Evolutionary conservation across 148 eudicot genomes (phyloP), one percentile per base, ranked within the genome.

Genomic region (Vaccinium vitisidaea): DNA sequence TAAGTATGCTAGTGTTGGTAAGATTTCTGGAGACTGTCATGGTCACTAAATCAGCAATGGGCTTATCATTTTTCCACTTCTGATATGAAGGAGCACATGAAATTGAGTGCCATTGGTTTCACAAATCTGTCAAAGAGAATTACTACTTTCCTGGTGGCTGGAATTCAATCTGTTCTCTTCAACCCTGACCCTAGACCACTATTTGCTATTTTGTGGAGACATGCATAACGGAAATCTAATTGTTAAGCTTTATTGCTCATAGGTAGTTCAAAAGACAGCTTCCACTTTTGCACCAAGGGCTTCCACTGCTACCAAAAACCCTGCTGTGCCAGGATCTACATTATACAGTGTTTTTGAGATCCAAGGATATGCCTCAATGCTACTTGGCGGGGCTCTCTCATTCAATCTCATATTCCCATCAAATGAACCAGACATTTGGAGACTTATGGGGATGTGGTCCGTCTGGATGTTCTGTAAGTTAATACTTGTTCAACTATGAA

Each of bases 391-490:
- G 87, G 95, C 94, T 88, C 91, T 96, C 61, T 94, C 99, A 25
- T 96, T 93, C 91, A 96, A 96, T 89, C 95, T 96, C 74, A 85
- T 96, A 84, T 95, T 96, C 86, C 99, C 99, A 30, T 96, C 98
- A 71, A 93, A 92, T 79, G 97, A 94, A 85, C 99, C 99, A 0
- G 98, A 96, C 82, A 81, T 96, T 75, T 96, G 99, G 99, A 93
- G 99, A 86, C 86, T 96, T 75, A 96, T 96, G 99, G 99, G 99
- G 78, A 96, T 96, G 99, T 96, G 99, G 99, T 96, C 98, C 83
- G 92, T 96, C 80, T 96, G 99, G 99, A 96, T 96, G 99, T 96
- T 96, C 93, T 95, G 99, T 94, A 94, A 93, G 98, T 86, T 71
- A 59, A 46, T n/a, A 39, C 83, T 83, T 52, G 75, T 36, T 61